These are phyloP conservation scores for Kwoniella heveanensis DNA, from an alignment of 768 basidiomycete genomes.

Conservation along the genomic window DNA sequence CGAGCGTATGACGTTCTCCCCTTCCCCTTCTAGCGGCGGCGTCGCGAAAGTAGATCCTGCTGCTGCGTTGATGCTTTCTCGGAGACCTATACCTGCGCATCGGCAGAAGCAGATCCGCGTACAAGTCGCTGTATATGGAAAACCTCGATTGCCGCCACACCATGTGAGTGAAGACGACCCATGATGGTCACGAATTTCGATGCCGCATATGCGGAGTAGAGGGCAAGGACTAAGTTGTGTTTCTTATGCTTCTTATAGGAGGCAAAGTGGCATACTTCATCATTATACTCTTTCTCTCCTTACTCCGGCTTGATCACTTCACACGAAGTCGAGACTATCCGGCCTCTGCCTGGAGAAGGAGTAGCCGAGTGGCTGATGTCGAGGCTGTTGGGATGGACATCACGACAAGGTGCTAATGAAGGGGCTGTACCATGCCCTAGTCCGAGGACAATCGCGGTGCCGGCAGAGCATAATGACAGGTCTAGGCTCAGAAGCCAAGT, in stretches of 20 bases:
- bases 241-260: slow-evolving; percentile 27
- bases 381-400: slow-evolving; percentile 47
- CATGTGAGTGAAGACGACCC: slow-evolving; percentile 28
- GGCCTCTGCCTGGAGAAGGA: slow-evolving; percentile 55
- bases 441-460: slow-evolving; percentile 26
- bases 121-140: slow-evolving; percentile 38
- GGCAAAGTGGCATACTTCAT: slow-evolving; percentile 53
- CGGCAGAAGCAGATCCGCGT: slow-evolving; percentile 47
- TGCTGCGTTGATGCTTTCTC: slow-evolving; percentile 19
- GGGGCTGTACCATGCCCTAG: slow-evolving; percentile 37
- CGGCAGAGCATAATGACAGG: neutral
- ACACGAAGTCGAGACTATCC: slow-evolving; percentile 54
- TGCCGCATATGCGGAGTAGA: no score
- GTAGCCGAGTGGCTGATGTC: slow-evolving; percentile 52
- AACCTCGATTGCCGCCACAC: slow-evolving; percentile 45
- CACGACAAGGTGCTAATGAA: slow-evolving; percentile 25
- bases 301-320: slow-evolving; percentile 48
- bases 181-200: no score
- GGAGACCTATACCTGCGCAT: slow-evolving; percentile 34
- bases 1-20: slow-evolving; percentile 49
- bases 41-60: slow-evolving; percentile 16
- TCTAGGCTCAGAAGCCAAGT: no score
- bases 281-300: slow-evolving; percentile 54
- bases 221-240: neutral
- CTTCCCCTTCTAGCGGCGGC: slow-evolving; percentile 32